Conservation (phyloP, 495 filamentous ascomycete species). For the Trichoderma virens region DNA sequence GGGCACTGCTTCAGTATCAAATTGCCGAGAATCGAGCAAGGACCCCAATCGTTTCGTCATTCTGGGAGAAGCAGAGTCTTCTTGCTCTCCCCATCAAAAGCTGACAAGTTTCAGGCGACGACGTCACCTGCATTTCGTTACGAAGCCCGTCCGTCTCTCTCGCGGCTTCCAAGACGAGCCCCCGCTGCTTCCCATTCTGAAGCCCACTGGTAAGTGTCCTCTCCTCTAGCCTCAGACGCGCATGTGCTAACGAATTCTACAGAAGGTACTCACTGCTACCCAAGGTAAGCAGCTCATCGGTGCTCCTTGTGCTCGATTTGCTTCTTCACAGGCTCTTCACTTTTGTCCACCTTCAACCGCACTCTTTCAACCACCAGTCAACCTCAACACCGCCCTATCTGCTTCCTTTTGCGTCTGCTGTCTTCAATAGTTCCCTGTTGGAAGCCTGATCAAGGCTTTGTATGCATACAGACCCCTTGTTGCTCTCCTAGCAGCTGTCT, state of each 20-base stretch:
- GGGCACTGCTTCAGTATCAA: neutral
- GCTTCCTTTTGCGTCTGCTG: neutral
- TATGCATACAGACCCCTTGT: neutral
- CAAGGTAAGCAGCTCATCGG: neutral
- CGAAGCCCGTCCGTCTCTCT: neutral
- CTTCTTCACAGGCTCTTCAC: neutral
- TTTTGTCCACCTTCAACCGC: neutral
- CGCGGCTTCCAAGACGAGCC: neutral
- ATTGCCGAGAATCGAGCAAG: neutral
- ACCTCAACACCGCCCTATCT: neutral
- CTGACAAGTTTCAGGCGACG: neutral
- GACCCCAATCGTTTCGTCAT: neutral
- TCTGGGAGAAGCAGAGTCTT: neutral
- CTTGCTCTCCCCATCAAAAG: neutral
- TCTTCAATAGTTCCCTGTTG: constrained; percentile 2
- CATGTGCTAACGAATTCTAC: neutral
- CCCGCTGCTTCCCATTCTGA: neutral
- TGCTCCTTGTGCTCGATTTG: neutral
- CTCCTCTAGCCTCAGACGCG: neutral
- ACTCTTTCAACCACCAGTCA: neutral
- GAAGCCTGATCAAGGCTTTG: constrained; percentile 4
- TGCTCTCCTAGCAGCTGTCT: neutral
- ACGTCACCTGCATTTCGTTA: neutral
- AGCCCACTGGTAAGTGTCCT: neutral
- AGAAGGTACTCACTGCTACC: neutral